Evolutionary conservation across 164 flowering plant species (phyloP).

Genomic region (Saururus chinensis): DNA sequence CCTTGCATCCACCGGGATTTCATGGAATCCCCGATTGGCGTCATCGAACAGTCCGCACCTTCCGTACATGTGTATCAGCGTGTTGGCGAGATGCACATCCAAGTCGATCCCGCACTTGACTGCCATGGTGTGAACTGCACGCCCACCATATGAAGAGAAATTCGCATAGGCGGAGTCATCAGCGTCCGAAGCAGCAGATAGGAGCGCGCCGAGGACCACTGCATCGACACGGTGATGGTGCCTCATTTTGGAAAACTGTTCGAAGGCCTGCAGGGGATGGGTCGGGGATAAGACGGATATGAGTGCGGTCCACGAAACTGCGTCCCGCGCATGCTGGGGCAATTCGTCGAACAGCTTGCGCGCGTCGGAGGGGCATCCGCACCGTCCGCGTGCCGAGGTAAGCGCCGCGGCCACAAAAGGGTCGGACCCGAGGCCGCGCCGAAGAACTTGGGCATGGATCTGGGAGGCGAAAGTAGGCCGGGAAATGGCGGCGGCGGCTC

Average conservation of each 20-base stretch:
- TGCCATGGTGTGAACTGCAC: constrained; percentile 11
- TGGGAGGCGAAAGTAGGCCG: constrained; percentile 5
- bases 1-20: constrained; percentile 2
- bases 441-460: constrained; percentile 12
- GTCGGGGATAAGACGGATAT: constrained; percentile 9
- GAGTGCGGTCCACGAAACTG: constrained; percentile 20
- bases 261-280: constrained; percentile 9
- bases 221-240: constrained; percentile 7
- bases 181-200: constrained; percentile 7
- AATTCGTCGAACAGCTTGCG: constrained; percentile 17
- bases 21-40: constrained; percentile 12
- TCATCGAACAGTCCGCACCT: constrained; percentile 4
- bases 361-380: constrained; percentile 8
- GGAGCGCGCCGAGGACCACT: constrained; percentile 10
- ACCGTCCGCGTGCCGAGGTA: constrained; percentile 14
- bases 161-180: not conserved
- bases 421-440: constrained; percentile 11
- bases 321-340: constrained; percentile 9
- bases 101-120: constrained; percentile 16
- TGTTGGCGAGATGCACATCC: constrained; percentile 11
- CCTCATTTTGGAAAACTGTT: constrained; percentile 11
- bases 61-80: constrained; percentile 19
- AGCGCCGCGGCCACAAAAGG: constrained; percentile 11
- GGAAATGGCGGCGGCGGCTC: constrained; percentile 13
- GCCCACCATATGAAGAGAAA: constrained; percentile 4